phyloP scores from a whole-genome alignment of 2,329 filamentous ascomycete species.

The Blastomyces emzantsi region DNA sequence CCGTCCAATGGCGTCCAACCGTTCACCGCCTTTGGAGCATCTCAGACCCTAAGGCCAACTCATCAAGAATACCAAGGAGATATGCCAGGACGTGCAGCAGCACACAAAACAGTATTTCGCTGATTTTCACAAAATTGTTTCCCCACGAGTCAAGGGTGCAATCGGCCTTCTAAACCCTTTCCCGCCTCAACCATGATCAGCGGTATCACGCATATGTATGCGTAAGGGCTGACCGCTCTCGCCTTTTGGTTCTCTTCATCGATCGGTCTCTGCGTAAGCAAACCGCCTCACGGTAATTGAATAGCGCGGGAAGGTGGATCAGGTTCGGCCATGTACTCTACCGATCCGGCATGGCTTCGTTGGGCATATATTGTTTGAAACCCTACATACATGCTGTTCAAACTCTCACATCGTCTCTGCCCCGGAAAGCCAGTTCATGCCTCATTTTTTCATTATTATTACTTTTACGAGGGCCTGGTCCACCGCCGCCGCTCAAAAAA shows the following conservation, averaged over 20 bases:
- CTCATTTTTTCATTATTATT: background rate
- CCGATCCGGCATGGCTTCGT: conserved; percentile 3
- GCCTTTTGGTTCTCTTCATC: background rate
- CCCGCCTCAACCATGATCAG: background rate
- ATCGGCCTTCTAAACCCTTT: background rate
- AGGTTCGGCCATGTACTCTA: background rate
- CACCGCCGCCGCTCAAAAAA: background rate
- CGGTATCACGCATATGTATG: background rate
- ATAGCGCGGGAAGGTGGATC: background rate
- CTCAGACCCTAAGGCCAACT: conserved; percentile 5
- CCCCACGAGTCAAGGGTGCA: background rate
- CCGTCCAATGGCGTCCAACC: conserved; percentile 5
- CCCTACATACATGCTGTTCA: background rate
- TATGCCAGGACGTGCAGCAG: conserved; percentile 1
- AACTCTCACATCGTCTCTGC: background rate
- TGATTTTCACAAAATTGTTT: background rate
- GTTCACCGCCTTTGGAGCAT: conserved; percentile 6
- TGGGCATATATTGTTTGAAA: conserved; percentile 2
- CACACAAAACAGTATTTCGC: background rate
- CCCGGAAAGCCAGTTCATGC: background rate
- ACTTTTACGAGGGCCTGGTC: background rate
- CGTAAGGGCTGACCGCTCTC: conserved; percentile 5
- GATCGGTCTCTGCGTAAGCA: background rate
- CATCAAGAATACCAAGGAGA: conserved; percentile 8
- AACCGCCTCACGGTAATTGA: conserved; percentile 6